Percentiles rank a stretch among this genome's conserved stretches.
Conservation (phyloP, 306 rosid species). For the Cyamopsis tetragonoloba region DNA sequence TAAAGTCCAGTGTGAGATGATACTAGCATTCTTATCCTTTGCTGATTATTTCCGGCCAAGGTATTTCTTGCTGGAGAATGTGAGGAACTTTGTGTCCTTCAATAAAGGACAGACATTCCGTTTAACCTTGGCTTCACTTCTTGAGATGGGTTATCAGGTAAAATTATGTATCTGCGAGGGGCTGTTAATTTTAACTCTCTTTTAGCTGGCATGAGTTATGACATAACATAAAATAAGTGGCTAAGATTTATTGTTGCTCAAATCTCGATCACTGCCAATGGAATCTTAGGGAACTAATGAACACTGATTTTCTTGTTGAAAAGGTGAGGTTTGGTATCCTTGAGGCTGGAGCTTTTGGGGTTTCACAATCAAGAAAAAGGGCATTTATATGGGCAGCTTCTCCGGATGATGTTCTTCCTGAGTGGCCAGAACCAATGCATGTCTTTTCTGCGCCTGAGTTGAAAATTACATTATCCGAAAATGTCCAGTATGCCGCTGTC, state of each 20-base stretch:
- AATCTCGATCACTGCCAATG: too few relatives aligned
- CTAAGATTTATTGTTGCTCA: too few relatives aligned
- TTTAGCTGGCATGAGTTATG: too few relatives aligned
- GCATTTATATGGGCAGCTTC: slow-evolving; percentile 99
- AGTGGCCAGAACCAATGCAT: slow-evolving; percentile 99
- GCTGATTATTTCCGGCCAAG: slow-evolving; percentile 96
- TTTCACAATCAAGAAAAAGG: slow-evolving; percentile 92
- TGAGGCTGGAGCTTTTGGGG: slow-evolving; percentile 96
- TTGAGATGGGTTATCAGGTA: slow-evolving; percentile 99
- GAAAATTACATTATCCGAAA: slow-evolving; percentile 54
- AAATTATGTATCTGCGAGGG: slow-evolving; percentile 2
- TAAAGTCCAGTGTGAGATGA: slow-evolving; percentile 98
- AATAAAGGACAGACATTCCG: slow-evolving; percentile 95
- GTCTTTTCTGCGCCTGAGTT: slow-evolving; percentile 84
- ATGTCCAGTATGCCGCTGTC: slow-evolving; percentile 75
- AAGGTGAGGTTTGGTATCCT: slow-evolving; percentile 95
- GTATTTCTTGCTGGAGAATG: slow-evolving; percentile 90
- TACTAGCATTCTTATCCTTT: slow-evolving; percentile 87
- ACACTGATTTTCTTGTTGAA: slow-evolving; percentile 22
- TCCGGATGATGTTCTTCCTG: slow-evolving; percentile 84
- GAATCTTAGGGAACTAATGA: neutral
- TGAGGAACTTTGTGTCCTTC: slow-evolving; percentile 88
- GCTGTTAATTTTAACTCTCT: too few relatives aligned
- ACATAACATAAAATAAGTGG: too few relatives aligned
- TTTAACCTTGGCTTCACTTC: slow-evolving; percentile 84